Percentiles rank a stretch among this genome's conserved stretches.
phyloP scores from a whole-genome alignment of 495 filamentous ascomycete genomes.

The Zalerion maritima region DNA sequence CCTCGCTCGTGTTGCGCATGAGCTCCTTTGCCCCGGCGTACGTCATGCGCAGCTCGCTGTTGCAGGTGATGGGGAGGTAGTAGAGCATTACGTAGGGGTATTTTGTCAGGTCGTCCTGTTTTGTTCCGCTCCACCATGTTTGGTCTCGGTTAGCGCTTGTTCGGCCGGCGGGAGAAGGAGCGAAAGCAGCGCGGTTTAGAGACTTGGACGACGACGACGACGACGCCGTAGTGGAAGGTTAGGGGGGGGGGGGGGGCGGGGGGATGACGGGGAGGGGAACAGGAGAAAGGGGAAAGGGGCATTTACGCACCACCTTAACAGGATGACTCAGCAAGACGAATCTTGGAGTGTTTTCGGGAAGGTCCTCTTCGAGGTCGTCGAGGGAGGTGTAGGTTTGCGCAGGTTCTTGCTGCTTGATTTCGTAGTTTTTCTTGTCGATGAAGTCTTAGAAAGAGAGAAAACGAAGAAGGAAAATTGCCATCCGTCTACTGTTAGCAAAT shows the following conservation, averaged over 20 bases:
- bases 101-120: too few relatives aligned
- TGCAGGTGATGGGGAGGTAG: constrained; percentile 82
- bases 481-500: too few relatives aligned
- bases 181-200: too few relatives aligned
- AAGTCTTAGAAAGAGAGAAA: constrained; percentile 34
- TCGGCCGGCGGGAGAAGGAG: too few relatives aligned
- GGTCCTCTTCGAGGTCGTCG: constrained; percentile 65
- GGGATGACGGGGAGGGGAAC: constrained; percentile 11
- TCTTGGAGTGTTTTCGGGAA: constrained; percentile 82
- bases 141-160: too few relatives aligned
- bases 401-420: constrained; percentile 68
- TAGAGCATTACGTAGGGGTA: constrained; percentile 89
- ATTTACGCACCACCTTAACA: constrained; percentile 51
- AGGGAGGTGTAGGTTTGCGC: constrained; percentile 61
- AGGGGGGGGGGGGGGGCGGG: too few relatives aligned
- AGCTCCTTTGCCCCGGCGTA: constrained; percentile 92
- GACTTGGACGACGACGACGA: too few relatives aligned
- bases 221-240: too few relatives aligned
- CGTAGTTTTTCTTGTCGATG: constrained; percentile 76
- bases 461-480: constrained; percentile 7
- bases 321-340: constrained; percentile 87
- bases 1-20: constrained; percentile 81
- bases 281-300: constrained; percentile 2
- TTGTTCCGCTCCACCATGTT: too few relatives aligned
- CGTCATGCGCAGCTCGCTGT: constrained; percentile 70